A percentile compares a stretch with the other conserved stretches of the same genome.
Evolutionary conservation across 2,329 filamentous ascomycete genomes (phyloP).

Genomic region (Fusarium lateritium): DNA sequence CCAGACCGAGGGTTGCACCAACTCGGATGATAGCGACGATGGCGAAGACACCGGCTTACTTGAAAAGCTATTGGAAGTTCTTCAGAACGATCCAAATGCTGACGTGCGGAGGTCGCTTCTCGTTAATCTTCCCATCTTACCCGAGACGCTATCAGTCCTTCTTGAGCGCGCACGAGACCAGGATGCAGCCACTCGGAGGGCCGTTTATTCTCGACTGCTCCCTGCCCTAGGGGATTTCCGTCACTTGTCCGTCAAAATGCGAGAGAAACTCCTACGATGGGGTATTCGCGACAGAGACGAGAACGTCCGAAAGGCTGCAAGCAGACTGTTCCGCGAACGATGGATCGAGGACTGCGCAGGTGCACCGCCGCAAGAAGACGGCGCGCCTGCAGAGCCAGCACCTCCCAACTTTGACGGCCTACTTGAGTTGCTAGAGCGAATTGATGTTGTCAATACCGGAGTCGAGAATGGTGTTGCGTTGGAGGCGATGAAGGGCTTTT

Average conservation of each 20-base stretch:
- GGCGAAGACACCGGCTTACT: constrained; percentile 78
- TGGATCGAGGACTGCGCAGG: constrained; percentile 97
- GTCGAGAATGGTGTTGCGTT: constrained; percentile 91
- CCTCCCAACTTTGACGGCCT: constrained; percentile 85
- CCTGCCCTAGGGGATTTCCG: constrained; percentile 94
- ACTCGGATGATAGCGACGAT: constrained; percentile 80
- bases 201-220: constrained; percentile 88
- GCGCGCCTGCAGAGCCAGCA: constrained; percentile 68
- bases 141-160: constrained; percentile 86
- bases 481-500: constrained; percentile 96
- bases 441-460: constrained; percentile 92
- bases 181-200: constrained; percentile 85
- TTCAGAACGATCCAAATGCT: constrained; percentile 94
- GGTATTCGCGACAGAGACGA: constrained; percentile 95
- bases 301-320: constrained; percentile 91
- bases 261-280: constrained; percentile 96
- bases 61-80: constrained; percentile 86
- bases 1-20: constrained; percentile 77
- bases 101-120: constrained; percentile 92
- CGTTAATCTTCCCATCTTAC: constrained; percentile 89
- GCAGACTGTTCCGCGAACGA: constrained; percentile 90
- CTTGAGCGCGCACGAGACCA: constrained; percentile 92
- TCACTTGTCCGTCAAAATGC: constrained; percentile 91
- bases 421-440: constrained; percentile 91
- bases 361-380: constrained; percentile 70